phyloP scores from a whole-genome alignment of 2,329 filamentous ascomycete species.

The Apiospora arundinis region DNA sequence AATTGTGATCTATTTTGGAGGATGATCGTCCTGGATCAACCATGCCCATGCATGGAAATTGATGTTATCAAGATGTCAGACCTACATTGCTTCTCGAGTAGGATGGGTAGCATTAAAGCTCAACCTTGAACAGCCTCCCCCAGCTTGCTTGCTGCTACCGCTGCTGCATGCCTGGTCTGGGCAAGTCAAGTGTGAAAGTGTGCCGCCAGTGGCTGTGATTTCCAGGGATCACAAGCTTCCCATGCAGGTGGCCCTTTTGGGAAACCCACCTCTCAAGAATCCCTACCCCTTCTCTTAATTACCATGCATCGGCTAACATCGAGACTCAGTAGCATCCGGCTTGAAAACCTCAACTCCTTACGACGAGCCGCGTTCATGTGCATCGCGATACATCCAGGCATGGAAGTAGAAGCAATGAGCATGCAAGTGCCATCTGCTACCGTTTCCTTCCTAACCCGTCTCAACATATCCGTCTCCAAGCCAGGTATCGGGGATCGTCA shows the following conservation, averaged over 20 bases:
- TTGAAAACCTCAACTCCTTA: constrained; percentile 6
- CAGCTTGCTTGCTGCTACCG: neutral
- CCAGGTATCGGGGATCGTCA: neutral
- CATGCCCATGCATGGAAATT: neutral
- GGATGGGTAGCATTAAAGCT: constrained; percentile 13
- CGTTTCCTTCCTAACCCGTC: neutral
- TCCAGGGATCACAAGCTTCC: neutral
- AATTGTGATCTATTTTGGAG: neutral
- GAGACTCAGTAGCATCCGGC: neutral
- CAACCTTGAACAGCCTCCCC: neutral
- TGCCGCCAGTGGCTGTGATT: neutral
- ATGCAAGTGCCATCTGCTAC: neutral
- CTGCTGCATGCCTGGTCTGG: neutral
- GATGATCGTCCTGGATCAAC: constrained; percentile 13
- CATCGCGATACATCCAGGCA: neutral
- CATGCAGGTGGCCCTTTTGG: constrained; percentile 2
- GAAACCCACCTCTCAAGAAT: constrained; percentile 9
- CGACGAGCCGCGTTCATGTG: constrained; percentile 7
- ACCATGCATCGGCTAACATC: constrained; percentile 16
- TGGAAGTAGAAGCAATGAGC: neutral
- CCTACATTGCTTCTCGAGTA: neutral
- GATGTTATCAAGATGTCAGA: constrained; percentile 7
- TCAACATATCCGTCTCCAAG: neutral
- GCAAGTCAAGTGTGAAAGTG: neutral
- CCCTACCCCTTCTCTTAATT: neutral